These are phyloP conservation scores for Neltuma alba DNA, from an alignment of 306 rosid species.

Conservation along the genomic window DNA sequence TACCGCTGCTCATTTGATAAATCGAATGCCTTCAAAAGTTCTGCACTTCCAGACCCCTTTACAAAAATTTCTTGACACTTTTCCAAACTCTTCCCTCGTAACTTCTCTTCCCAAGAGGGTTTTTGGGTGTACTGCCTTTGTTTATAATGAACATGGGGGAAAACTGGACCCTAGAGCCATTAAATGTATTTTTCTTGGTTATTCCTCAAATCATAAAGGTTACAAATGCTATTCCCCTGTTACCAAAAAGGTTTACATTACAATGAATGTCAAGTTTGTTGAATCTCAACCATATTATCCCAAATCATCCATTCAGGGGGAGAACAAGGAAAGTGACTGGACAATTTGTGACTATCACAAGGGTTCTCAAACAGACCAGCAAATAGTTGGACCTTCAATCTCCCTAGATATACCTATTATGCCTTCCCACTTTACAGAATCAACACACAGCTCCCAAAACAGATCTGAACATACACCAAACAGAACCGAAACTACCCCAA, in stretches of 20 bases:
- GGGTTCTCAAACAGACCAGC: background rate
- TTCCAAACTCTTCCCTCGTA: too few species aligned
- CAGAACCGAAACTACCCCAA: too few species aligned
- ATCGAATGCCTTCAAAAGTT: background rate
- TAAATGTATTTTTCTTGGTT: background rate
- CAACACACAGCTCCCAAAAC: background rate
- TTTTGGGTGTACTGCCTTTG: background rate
- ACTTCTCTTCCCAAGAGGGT: background rate
- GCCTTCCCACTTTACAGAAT: too few species aligned
- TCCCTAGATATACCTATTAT: too few species aligned
- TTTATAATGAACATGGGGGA: background rate
- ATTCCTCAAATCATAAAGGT: background rate
- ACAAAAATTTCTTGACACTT: too few species aligned
- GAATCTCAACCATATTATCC: background rate
- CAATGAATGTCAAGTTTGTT: background rate
- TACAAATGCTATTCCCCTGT: background rate
- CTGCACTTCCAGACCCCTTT: too few species aligned
- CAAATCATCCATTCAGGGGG: background rate
- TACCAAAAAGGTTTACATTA: too few species aligned
- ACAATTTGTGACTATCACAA: too few species aligned
- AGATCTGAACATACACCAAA: too few species aligned
- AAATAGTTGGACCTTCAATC: too few species aligned
- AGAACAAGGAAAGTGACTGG: background rate
- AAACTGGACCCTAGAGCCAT: background rate
- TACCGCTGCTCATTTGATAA: background rate